A percentile compares a stretch with the other conserved stretches of the same genome.
phyloP scores from a whole-genome alignment of 176 grass and related monocot species.

The Triticum monococcum region DNA sequence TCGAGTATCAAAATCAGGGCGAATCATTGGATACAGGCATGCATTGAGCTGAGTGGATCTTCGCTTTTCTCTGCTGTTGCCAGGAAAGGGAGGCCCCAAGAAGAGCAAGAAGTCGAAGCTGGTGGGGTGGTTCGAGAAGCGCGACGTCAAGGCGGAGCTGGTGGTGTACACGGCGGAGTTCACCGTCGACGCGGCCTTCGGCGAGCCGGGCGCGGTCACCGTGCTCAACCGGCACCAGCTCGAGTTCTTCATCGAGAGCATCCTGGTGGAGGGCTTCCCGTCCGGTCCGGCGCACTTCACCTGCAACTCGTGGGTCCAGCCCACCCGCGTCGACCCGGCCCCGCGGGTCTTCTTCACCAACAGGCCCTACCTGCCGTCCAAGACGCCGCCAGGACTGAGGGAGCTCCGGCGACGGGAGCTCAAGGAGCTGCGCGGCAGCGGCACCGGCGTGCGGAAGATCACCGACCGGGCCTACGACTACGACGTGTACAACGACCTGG shows the following conservation, averaged over 20 bases:
- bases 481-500: conserved; percentile 81
- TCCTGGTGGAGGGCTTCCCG: conserved; percentile 77
- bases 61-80: background rate
- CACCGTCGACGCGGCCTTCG: conserved; percentile 66
- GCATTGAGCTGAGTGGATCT: background rate
- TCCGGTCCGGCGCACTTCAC: conserved; percentile 62
- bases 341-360: conserved; percentile 86
- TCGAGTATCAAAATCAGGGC: background rate
- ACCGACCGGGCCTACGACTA: conserved; percentile 75
- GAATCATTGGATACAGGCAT: background rate
- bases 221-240: conserved; percentile 76
- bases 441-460: conserved; percentile 47
- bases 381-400: conserved; percentile 76
- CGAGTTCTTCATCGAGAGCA: conserved; percentile 85
- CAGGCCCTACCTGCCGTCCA: conserved; percentile 74
- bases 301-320: conserved; percentile 84
- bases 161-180: conserved; percentile 90
- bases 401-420: conserved; percentile 60
- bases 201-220: conserved; percentile 76
- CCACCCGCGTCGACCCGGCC: conserved; percentile 28
- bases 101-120: conserved; percentile 57
- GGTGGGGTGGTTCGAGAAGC: conserved; percentile 87
- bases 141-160: conserved; percentile 64
- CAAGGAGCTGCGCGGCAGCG: conserved; percentile 56
- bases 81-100: conserved; percentile 52